Evolutionary conservation across 2,329 filamentous ascomycete genomes (phyloP), one percentile per base, ranked within the genome.

Genomic region (Neodidymelliopsis sp.): DNA sequence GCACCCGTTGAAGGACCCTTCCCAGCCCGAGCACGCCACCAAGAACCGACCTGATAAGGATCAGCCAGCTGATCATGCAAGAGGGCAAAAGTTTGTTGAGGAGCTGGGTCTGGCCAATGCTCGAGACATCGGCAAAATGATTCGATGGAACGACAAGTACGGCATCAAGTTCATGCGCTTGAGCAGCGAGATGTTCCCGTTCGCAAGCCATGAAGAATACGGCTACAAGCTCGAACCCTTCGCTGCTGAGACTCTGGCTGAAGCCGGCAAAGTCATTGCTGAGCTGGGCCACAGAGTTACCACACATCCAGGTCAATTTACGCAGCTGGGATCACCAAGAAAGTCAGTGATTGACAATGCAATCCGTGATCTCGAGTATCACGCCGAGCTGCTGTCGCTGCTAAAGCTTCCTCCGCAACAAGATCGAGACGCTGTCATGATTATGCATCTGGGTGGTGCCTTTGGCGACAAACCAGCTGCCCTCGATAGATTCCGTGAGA

Each of bases 181-280:
- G 15, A 96, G 90, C 60, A 96, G 90, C 44, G 93, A 97, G 62
- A 97, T 97, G 89, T 97, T 97, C 57, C 93, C 93, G 0, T 97
- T 97, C 70, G 93, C 93, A 2, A 95, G 90, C 57, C 93, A 97
- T 65, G 81, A 83, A 18, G 88, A 90, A 54, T 88, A 96, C 58
- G 93, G 92, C 0, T 97, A 97, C 72, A 88, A 84, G 59, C 79
- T 97, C 10, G 86, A 85, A 0, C 87, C 89, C 0, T 97, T 97
- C 69, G 93, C 92, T 0, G 84, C 89, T 0, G 86, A 91, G 11
- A 85, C 83, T 0, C 78, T 97, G 8, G 87, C 83, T 2, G 87
- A 92, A 57, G 90, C 84, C 6, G 93, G 93, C 1, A 85, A 78
- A 62, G 84, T 95, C 2, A 86, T 90, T 5, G 88, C 84, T 9